Evolutionary conservation across 2,329 filamentous ascomycete species (phyloP), one percentile per base, ranked within the genome.

Genomic region (Metarhizium rileyi): DNA sequence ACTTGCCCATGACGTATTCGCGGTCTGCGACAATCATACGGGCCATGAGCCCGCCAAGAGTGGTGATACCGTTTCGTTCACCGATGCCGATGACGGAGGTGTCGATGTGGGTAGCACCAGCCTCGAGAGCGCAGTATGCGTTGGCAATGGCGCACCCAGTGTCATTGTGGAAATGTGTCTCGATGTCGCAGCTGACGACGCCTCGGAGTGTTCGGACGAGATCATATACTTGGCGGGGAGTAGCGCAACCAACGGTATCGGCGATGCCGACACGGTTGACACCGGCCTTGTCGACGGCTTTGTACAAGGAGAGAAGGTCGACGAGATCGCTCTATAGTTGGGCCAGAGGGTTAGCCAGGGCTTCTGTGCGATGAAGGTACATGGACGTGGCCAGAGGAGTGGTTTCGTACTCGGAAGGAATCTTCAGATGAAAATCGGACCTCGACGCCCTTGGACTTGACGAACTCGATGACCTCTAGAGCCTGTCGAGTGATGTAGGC

Each of bases 131-230:
- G 63, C 84, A 88, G 72, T 86, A 90, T 38, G 88, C 87, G 63
- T 95, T 95, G 51, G 89, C 89, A 66, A 90, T 87, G 53, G 86
- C 86, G 65, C 90, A 95, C 55, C 87, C 87, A 52, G 89, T 94
- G 63, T 95, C 90, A 67, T 95, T 87, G 77, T 95, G 89, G 78
- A 90, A 88, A 69, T 93, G 87, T 27, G 80, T 86, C 70, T 93
- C 87, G 56, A 91, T 91, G 59, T 91, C 86, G 66, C 86, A 90
- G 36, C 51, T 51, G 28, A 61, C 59, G 16, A 57, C 59, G 23
- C 59, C 56, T 41, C 89, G 78, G 44, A 95, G 78, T 16, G 89
- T 93, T 63, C 88, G 76, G 56, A 95, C 83, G 27, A 94, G 77
- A 65, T 95, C 86, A 69, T 91, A 95, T 52, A 95, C 90, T 72